Evolutionary conservation across 768 basidiomycete species (phyloP), one percentile per base, ranked within the genome.

Genomic region (Kwoniella mangroviensis): DNA sequence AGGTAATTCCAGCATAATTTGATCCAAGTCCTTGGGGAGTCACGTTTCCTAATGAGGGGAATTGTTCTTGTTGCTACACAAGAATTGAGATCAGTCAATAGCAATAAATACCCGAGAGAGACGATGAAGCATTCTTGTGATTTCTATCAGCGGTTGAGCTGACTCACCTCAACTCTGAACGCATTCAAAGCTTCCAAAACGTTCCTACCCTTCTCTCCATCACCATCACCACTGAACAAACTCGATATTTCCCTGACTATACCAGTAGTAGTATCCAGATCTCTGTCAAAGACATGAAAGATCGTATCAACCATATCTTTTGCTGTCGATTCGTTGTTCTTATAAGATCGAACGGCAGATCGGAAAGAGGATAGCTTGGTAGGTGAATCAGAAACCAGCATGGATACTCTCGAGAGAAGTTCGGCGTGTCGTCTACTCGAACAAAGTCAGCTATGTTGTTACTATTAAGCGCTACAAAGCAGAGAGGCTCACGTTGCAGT

Each of bases 301-400:
- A 95, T 85, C 0, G 92, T 95, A 51, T 90, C 90, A 61, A 98
- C 90, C 71, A 98, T 86, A 82, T 96, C 96, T 3, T 89, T 86
- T 2, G 94, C 91, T 51, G 87, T 88, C 10, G 89, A 88, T 80
- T 99, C 95, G 52, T 89, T 89, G 2, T 86, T 82, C 26, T 88
- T 87, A 84, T 91, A 99, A 34, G 91, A 88, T 11, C 92, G 90
- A 42, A 92, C 87, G 28, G 93, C 90, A 15, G 91, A 88, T 75
- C 88, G 90, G 80, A 84, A 85, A 4, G 83, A 82, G 17, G 79
- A 75, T 11, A 85, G 64, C 68, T 83, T 85, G 64, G 75, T 79
- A n/a, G 80, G 79, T 6, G 83, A 83, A 34, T 81, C 82, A 6
- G 71, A 65, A 57, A 84, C 82, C 11, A 83, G 76, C 56, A 81